Evolutionary conservation across 768 basidiomycete species (phyloP), one percentile per base, ranked within the genome.

Genomic region (Leccinum arenicola): DNA sequence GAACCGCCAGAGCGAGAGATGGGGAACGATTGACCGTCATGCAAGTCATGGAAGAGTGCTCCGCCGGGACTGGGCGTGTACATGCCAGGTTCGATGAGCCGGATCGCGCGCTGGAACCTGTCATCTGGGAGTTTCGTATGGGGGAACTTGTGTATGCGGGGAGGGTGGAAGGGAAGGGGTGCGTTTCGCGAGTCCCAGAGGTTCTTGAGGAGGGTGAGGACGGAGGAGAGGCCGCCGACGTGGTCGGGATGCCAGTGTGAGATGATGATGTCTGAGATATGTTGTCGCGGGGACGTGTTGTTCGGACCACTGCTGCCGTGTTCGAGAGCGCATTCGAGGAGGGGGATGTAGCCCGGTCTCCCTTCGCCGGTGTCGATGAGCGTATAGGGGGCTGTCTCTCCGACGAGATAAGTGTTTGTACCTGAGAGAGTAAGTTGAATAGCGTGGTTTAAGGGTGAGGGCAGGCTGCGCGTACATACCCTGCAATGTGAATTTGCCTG

Each of bases 191-290:
- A 73, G 57, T 79, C 73, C 88, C 89, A 91, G n/a, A 88, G 74
- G 38, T 76, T 70, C 11, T 80, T 76, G 2, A 97, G 80, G 45
- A 93, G 82, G 6, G 68, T 62, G 1, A 98, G 80, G 1, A 97
- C 87, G 29, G 81, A 74, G 0, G 82, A 82, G 2, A 97, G 76
- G 5, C 95, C 96, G 7, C 83, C 82, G 62, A 87, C 78, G 64
- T 98, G 96, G 74, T 98, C 96, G 31, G 77, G 76, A 70, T 98
- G 96, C 81, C 87, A 87, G 72, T 98, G 96, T 0, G 94, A 93
- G 56, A 98, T 78, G 66, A 98, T 78, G 73, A 98, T 91, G 69
- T 98, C 94, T 11, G 91, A 92, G 52, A 98, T 74, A 52, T 86
- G 81, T 12, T 64, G 70, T 15, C 49, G 60, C 1, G 52, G 59